phyloP scores from a whole-genome alignment of 257 asterid species.

The Solanum microdontum region DNA sequence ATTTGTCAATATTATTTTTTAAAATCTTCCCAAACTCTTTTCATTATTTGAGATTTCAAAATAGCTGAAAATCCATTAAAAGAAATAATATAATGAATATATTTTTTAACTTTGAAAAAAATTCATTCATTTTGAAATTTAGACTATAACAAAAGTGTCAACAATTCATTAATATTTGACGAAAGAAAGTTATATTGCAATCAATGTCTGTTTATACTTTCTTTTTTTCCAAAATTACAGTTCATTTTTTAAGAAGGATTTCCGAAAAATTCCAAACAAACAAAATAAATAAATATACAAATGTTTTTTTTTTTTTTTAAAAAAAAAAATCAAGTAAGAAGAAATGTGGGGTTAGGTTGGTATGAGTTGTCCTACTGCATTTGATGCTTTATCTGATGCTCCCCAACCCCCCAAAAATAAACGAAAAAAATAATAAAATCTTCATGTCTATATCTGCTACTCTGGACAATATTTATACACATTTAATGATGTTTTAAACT shows the following conservation, averaged over 20 bases:
- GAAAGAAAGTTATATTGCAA: background rate
- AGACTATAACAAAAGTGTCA: background rate
- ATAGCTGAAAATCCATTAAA: background rate
- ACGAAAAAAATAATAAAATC: background rate
- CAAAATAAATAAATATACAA: background rate
- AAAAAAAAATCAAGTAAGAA: background rate
- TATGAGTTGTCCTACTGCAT: conserved; percentile 21
- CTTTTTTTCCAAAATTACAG: background rate
- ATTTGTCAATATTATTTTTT: background rate
- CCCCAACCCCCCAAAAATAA: background rate
- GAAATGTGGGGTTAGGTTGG: conserved; percentile 24
- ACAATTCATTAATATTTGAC: background rate
- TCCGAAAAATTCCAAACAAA: background rate
- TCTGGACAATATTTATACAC: conserved; percentile 1
- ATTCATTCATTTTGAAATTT: too few relatives aligned
- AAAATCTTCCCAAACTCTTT: too few relatives aligned
- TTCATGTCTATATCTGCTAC: conserved; percentile 9
- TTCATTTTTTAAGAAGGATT: background rate
- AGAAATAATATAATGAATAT: too few relatives aligned
- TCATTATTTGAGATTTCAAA: background rate
- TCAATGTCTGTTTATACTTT: background rate
- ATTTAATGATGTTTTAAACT: background rate
- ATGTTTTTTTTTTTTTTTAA: background rate
- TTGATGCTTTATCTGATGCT: conserved; percentile 2
- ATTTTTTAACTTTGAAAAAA: background rate